Evolutionary conservation across 192 early-diverging fungal genomes (phyloP).

Genomic region (Podila epigama): DNA sequence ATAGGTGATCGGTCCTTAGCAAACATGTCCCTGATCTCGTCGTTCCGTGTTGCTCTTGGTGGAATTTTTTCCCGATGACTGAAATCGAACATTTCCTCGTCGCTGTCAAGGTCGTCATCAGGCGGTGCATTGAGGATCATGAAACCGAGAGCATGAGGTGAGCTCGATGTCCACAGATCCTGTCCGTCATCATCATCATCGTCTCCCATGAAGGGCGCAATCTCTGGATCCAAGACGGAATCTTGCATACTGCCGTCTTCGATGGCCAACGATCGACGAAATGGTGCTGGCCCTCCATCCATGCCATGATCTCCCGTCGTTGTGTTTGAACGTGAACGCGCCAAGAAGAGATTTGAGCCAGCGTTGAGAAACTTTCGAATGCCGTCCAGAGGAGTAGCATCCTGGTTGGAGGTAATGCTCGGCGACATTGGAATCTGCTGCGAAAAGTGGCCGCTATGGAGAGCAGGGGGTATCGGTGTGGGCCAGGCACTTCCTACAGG

Average conservation of each 20-base stretch:
- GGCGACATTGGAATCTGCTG: constrained; percentile 34
- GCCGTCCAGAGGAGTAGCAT: constrained; percentile 39
- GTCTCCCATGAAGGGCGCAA: constrained; percentile 65
- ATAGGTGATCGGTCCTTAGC: constrained; percentile 52
- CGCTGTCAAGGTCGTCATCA: constrained; percentile 34
- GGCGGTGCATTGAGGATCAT: constrained; percentile 14
- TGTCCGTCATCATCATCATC: constrained; percentile 62
- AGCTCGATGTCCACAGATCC: constrained; percentile 50
- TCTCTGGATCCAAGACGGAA: constrained; percentile 63
- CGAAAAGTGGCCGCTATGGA: constrained; percentile 46
- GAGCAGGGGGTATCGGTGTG: constrained; percentile 27
- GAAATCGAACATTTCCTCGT: constrained; percentile 53
- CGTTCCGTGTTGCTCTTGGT: constrained; percentile 37
- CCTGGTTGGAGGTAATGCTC: constrained; percentile 7
- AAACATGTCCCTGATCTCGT: constrained; percentile 62
- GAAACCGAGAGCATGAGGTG: constrained; percentile 44
- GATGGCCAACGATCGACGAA: constrained; percentile 48
- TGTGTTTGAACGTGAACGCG: constrained; percentile 55
- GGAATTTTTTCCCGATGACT: constrained; percentile 35
- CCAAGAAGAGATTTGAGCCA: constrained; percentile 46
- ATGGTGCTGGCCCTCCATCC: constrained; percentile 48
- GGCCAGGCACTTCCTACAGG: constrained; percentile 16
- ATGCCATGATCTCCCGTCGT: constrained; percentile 30
- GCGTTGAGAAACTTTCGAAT: constrained; percentile 43
- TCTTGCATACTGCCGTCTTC: constrained; percentile 49